Conservation (phyloP, 208 protist genomes). For the Trypanosoma conorhini region DNA sequence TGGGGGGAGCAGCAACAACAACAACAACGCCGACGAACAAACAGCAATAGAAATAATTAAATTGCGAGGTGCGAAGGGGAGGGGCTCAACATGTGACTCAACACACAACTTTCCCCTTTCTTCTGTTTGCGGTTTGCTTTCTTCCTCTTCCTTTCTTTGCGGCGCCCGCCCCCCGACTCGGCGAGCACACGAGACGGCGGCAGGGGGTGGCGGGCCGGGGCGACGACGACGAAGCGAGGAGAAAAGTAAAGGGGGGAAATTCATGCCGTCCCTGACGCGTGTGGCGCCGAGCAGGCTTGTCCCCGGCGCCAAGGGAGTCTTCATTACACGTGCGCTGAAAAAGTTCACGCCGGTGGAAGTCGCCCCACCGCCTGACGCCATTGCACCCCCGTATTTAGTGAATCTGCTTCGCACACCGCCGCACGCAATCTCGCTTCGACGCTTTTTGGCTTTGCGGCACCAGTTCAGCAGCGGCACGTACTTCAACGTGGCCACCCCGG, state of each 20-base stretch:
- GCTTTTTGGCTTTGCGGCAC: constrained; percentile 74
- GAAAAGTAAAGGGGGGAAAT: neutral
- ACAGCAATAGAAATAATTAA: neutral
- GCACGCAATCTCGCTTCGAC: constrained; percentile 57
- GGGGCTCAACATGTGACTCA: neutral
- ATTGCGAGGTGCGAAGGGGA: neutral
- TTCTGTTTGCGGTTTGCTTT: neutral
- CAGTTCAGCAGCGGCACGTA: constrained; percentile 52
- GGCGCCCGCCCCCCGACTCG: neutral
- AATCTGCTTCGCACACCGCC: constrained; percentile 52
- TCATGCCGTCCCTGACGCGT: constrained; percentile 32
- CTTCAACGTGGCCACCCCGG: constrained; percentile 54
- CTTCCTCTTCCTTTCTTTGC: neutral
- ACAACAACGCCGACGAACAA: neutral
- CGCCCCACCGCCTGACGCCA: constrained; percentile 24
- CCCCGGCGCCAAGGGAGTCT: constrained; percentile 58
- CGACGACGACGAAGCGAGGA: neutral
- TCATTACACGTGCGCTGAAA: constrained; percentile 47
- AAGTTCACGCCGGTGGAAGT: constrained; percentile 80
- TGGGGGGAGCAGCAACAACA: neutral
- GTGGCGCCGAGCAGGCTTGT: constrained; percentile 51
- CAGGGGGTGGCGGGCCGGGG: neutral
- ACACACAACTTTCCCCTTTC: neutral
- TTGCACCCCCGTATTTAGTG: constrained; percentile 50
- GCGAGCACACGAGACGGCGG: neutral